Conservation (phyloP, 345 rosid species). For the Crucihimalaya himalaica region DNA sequence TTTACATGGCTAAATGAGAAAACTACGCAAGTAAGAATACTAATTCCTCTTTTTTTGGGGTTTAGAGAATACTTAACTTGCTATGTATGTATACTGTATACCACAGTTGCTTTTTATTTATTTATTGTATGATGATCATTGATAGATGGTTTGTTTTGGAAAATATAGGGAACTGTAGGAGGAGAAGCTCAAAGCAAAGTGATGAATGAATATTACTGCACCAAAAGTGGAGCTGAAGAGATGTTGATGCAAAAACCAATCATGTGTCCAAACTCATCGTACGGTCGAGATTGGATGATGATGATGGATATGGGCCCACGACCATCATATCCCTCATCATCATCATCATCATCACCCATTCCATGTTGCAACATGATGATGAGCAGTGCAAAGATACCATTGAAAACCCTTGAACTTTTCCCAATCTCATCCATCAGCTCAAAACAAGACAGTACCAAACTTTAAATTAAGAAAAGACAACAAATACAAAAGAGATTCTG, state of each 20-base stretch:
- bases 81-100: neutral
- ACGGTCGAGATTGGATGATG: slow-evolving; percentile 61
- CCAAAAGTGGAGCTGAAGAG: slow-evolving; percentile 35
- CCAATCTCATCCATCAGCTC: slow-evolving; percentile 76
- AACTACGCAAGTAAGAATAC: neutral
- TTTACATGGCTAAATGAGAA: neutral
- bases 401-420: slow-evolving; percentile 86
- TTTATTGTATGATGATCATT: neutral
- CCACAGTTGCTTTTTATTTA: neutral
- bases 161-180: slow-evolving; percentile 45
- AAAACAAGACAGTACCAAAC: slow-evolving; percentile 52
- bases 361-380: slow-evolving; percentile 38
- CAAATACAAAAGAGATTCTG: slow-evolving; percentile 40
- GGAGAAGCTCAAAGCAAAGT: slow-evolving; percentile 36
- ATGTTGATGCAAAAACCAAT: slow-evolving; percentile 43
- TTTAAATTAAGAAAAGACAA: slow-evolving; percentile 39
- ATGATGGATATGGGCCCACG: slow-evolving; percentile 48
- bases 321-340: slow-evolving; percentile 42
- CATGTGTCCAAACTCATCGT: slow-evolving; percentile 45
- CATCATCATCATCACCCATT: slow-evolving; percentile 22
- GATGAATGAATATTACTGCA: slow-evolving; percentile 45
- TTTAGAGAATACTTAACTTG: neutral
- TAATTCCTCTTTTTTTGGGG: neutral
- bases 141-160: neutral
- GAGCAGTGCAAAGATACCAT: slow-evolving; percentile 53